Percentiles rank a stretch among this genome's conserved stretches.
phyloP scores from a whole-genome alignment of 164 flowering plant species.

The Sedum album region DNA sequence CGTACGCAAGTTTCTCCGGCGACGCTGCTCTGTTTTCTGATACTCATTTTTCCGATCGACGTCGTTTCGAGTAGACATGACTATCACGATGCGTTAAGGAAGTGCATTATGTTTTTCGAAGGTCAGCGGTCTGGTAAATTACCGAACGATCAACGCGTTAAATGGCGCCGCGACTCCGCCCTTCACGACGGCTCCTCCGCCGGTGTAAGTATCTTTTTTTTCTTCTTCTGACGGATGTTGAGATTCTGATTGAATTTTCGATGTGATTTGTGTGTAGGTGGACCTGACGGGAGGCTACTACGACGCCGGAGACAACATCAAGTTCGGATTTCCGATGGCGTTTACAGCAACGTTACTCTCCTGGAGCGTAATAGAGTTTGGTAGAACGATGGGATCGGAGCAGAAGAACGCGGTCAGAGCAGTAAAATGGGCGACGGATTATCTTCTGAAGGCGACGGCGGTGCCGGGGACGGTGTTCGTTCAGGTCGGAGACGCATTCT shows the following conservation, averaged over 20 bases:
- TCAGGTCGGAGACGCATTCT: slow-evolving; percentile 68
- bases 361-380: slow-evolving; percentile 84
- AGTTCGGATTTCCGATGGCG: slow-evolving; percentile 96
- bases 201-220: slow-evolving; percentile 40
- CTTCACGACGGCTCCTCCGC: slow-evolving; percentile 65
- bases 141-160: slow-evolving; percentile 68
- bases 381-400: slow-evolving; percentile 48
- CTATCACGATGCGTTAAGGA: slow-evolving; percentile 69
- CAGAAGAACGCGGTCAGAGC: slow-evolving; percentile 43
- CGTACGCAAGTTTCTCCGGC: slow-evolving; percentile 13
- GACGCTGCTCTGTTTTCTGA: slow-evolving; percentile 17
- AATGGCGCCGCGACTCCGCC: slow-evolving; percentile 85
- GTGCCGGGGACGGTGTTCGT: slow-evolving; percentile 46
- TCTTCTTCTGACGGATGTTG: too few relatives aligned
- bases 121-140: slow-evolving; percentile 90
- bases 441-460: slow-evolving; percentile 58
- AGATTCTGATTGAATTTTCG: background rate
- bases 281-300: slow-evolving; percentile 87
- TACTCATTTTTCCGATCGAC: slow-evolving; percentile 10
- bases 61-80: slow-evolving; percentile 28
- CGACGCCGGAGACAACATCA: slow-evolving; percentile 92
- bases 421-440: slow-evolving; percentile 81
- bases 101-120: slow-evolving; percentile 88
- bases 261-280: slow-evolving; percentile 26
- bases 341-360: slow-evolving; percentile 73